Evolutionary conservation across 1,139 yeast genomes (phyloP).

Genomic region (Eremothecium coryli): DNA sequence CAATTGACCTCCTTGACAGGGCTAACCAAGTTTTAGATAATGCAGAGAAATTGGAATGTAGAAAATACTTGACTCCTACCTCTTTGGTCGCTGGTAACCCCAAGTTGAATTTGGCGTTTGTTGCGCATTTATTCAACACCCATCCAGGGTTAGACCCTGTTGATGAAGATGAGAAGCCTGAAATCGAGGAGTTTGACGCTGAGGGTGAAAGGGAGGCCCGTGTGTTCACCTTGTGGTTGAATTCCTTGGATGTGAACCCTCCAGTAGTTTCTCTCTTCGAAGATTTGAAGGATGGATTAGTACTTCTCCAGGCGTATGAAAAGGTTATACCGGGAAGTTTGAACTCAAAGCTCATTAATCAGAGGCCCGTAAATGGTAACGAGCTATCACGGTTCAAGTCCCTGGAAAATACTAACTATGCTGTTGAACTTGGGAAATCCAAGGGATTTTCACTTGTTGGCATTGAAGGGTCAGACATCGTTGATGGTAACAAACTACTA

Average conservation of each 20-base stretch:
- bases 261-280: constrained; percentile 86
- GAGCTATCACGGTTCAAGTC: constrained; percentile 89
- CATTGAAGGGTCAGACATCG: constrained; percentile 95
- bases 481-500: constrained; percentile 83
- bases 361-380: constrained; percentile 60
- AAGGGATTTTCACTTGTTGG: constrained; percentile 91
- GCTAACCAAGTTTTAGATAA: constrained; percentile 79
- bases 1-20: constrained; percentile 59
- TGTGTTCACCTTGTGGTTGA: constrained; percentile 94
- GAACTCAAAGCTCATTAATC: constrained; percentile 69
- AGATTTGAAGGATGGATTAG: constrained; percentile 88
- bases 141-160: constrained; percentile 95
- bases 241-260: constrained; percentile 92
- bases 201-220: constrained; percentile 99
- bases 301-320: constrained; percentile 85
- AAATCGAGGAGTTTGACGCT: constrained; percentile 90
- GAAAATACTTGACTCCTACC: constrained; percentile 90
- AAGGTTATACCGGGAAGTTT: constrained; percentile 93
- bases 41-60: constrained; percentile 85
- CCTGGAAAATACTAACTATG: constrained; percentile 90
- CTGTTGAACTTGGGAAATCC: constrained; percentile 90
- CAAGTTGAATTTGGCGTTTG: constrained; percentile 90
- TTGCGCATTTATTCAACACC: constrained; percentile 91
- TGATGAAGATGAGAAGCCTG: constrained; percentile 82
- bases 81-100: constrained; percentile 95